Base-by-base conservation (phyloP, 352 stramenopile species). In the Phytophthora europaea region DNA sequence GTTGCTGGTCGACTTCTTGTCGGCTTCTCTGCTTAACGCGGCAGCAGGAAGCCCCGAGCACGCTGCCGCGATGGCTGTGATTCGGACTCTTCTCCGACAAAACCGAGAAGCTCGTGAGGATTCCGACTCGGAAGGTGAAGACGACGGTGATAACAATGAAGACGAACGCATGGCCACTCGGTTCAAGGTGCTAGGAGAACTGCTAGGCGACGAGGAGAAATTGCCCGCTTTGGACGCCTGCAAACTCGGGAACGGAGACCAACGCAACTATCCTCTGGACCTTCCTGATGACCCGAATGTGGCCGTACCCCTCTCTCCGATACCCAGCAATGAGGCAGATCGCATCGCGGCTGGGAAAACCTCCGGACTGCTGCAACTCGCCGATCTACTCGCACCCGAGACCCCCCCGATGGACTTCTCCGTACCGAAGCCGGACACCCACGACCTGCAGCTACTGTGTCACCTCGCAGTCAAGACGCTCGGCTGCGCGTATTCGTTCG, bases 381-480 rank as follows among this genome's bases (percentile, higher is more conserved):
- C 20, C n/a, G n/a, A 54, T 15, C 48, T 26, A 9, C 48, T 54
- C 22, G 48, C 48, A 16, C 48, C 48, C 12, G 48, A 33, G n/a
- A 31, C 6, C 4, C 48, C 48, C n/a, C n/a, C 36, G 31, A 54
- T 8, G 48, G 48, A 33, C 22, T 8, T 54, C n/a, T 31, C 4
- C 26, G 85, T 52, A 38, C 66, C 23, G n/a, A 62, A 15, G 61
- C 38, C 26, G 12, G 62, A 53, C 56, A 73, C 16, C 65, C 54
- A n/a, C 61, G 83, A 90, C 61, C 75, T 90, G 36, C 73, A 80
- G n/a, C 70, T 88, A 40, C 68, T 90, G 26, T 88, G 80, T 33
- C 51, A 67, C 10, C 73, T 90, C 16, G 73, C 72, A 1, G 75
- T 78, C 5, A 68, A 71, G 15, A 76, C 84, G 47, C 68, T 90